Evolutionary conservation across 2,329 filamentous ascomycete genomes (phyloP), one percentile per base, ranked within the genome.

Genomic region (Botrytis byssoidea): DNA sequence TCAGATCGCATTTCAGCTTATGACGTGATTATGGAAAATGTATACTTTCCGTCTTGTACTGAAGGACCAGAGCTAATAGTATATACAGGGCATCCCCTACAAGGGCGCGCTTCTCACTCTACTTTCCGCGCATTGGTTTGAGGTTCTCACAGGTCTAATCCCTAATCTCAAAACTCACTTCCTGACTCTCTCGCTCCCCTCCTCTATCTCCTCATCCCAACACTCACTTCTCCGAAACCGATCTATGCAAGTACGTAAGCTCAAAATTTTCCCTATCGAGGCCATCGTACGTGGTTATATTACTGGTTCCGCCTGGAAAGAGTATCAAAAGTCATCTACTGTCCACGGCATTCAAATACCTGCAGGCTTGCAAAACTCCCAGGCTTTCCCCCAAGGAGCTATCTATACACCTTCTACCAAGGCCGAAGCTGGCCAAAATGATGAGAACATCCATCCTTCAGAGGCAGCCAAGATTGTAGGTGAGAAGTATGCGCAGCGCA

Each of bases 1-100:
- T 92, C 93, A 22, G 95, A 98, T 84, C 92, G 96, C 77, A 96
- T 98, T 82, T 97, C 94, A 37, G 96, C 96, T 73, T 98, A 95
- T 86, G 95, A 98, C 87, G 94, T 97, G 78, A 90, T 97, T 78
- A 90, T 97, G 87, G 85, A 88, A 79, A 98, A 96, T 83, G 90
- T 91, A 82, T 84, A 85, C 64, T 82, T 74, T 83, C 88, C 70
- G 83, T 89, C 68, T 51, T 44, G 66, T 40, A 44, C 25, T 14
- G 12, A 35, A 32, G 20, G 12, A 25, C 88, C 79, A 35, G 40
- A 63, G 29, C 68, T 35, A 14, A 73, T 74, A 61, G 75, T 40
- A 61, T 25, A 29, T 14, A n/a, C 42, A 92, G 89, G 91, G 90
- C 16, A 87, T 93, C 69, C 90, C 90, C 5, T 84, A 86, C 73